Evolutionary conservation across 495 filamentous ascomycete species (phyloP), one percentile per base, ranked within the genome.

Genomic region (Xylaria bambusicola): DNA sequence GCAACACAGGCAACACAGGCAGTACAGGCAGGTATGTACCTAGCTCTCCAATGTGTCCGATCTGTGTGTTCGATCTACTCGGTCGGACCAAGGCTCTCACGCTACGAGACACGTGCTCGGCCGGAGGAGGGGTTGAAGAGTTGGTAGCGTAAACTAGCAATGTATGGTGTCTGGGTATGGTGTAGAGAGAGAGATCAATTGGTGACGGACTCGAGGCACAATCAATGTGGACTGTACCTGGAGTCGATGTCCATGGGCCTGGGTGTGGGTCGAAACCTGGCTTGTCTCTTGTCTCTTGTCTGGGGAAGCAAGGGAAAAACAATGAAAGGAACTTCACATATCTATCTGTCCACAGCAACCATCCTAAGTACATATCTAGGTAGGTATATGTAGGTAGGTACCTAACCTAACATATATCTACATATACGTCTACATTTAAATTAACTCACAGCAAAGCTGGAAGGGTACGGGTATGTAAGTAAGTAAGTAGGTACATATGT

Each of bases 371-470:
- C n/a, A n/a, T n/a, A n/a, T n/a, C n/a, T n/a, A n/a, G n/a, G n/a
- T n/a, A n/a, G n/a, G n/a, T n/a, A n/a, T 20, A 44, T 44, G 18
- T 44, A 44, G 18, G 40, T 44, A 46, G 44, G 44, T 46, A 46
- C 44, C 18, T 46, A 3, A 3, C 44, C n/a, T 3, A 12, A 40
- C 36, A 3, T 21, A 44, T 21, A 44, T 6, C n/a, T 44, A 21
- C 36, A 6, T 40, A 10, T 40, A 40, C 8, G 36, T 40, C 9
- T 6, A 3, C 36, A 44, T n/a, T 21, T n/a, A 20, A 8, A 18
- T 17, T 5, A 3, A 2, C 18, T 44, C 5, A 5, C n/a, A 5
- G 17, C 33, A 2, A 31, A n/a, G 6, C 23, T 6, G 10, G 15
- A n/a, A n/a, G n/a, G n/a, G 46, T 46, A 18, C 21, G 3, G 2